Percentiles rank a stretch among this genome's conserved stretches.
Conservation (phyloP, 192 early-diverging fungal species). For the Geranomyces michiganensis region DNA sequence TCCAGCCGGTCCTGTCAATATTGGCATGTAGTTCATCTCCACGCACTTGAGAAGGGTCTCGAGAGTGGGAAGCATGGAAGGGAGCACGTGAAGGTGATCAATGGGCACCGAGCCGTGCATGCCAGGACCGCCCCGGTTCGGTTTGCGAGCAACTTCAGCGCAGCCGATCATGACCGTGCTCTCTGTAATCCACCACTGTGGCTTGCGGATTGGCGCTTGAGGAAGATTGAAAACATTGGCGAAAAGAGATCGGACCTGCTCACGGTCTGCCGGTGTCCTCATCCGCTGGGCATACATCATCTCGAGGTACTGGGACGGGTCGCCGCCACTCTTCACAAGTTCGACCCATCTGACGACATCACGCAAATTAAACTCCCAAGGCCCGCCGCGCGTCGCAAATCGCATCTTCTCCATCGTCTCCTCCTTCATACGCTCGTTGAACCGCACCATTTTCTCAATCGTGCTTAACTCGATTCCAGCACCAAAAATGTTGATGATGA, state of each 20-base stretch:
- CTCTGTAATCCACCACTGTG: slow-evolving; percentile 28
- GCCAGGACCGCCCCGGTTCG: slow-evolving; percentile 26
- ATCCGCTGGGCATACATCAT: slow-evolving; percentile 90
- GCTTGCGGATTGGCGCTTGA: slow-evolving; percentile 8
- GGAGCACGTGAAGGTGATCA: slow-evolving; percentile 63
- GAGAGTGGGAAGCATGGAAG: slow-evolving; percentile 63
- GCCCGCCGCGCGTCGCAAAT: slow-evolving; percentile 79
- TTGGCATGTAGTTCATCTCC: slow-evolving; percentile 88
- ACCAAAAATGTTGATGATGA: slow-evolving; percentile 9
- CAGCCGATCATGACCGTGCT: slow-evolving; percentile 27
- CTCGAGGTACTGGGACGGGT: slow-evolving; percentile 73
- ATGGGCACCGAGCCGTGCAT: slow-evolving; percentile 32
- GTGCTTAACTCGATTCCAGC: slow-evolving; percentile 9
- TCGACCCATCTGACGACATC: slow-evolving; percentile 96
- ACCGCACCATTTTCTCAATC: slow-evolving; percentile 66
- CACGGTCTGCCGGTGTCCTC: slow-evolving; percentile 78
- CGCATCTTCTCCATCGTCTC: slow-evolving; percentile 76
- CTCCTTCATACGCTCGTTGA: slow-evolving; percentile 85
- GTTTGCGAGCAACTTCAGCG: slow-evolving; percentile 17
- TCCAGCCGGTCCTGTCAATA: slow-evolving; percentile 81
- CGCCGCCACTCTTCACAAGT: slow-evolving; percentile 52
- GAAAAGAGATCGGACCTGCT: slow-evolving; percentile 44
- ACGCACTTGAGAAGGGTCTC: slow-evolving; percentile 86
- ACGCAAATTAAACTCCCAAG: slow-evolving; percentile 99
- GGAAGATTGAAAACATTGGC: slow-evolving; percentile 33